These are phyloP conservation scores for Aspergillus luchuensis DNA, from an alignment of 2,329 filamentous ascomycete genomes.

Conservation along the genomic window DNA sequence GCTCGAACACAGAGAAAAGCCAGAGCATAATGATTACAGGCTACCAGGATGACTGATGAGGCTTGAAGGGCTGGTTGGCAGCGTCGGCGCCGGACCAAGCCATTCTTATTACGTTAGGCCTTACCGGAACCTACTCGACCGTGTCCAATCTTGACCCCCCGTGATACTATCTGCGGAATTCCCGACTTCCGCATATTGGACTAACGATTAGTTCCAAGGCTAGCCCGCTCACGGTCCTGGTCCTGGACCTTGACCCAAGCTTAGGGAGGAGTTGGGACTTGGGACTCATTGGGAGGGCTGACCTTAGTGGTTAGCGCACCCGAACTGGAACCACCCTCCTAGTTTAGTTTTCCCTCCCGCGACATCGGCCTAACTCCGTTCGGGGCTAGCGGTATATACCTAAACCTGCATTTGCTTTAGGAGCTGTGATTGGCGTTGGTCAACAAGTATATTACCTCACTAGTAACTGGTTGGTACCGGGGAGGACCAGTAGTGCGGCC, in stretches of 20 bases:
- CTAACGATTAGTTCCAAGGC: slow-evolving; percentile 11
- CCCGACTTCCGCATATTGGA: slow-evolving; percentile 22
- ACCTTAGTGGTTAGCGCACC: slow-evolving; percentile 13
- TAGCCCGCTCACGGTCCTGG: slow-evolving; percentile 6
- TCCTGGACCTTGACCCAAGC: background rate
- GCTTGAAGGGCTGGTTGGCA: background rate
- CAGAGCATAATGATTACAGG: background rate
- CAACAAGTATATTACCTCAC: background rate
- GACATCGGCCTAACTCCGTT: slow-evolving; percentile 16
- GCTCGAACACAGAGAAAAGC: slow-evolving; percentile 24
- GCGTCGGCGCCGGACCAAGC: slow-evolving; percentile 14
- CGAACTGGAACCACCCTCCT: background rate
- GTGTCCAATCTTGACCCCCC: slow-evolving; percentile 15
- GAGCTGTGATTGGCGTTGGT: slow-evolving; percentile 6
- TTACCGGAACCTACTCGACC: background rate
- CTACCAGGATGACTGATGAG: background rate
- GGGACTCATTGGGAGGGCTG: background rate
- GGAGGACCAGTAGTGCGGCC: background rate
- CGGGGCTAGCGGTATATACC: slow-evolving; percentile 16
- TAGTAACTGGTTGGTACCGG: slow-evolving; percentile 3
- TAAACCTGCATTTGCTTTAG: slow-evolving; percentile 22
- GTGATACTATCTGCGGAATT: slow-evolving; percentile 24
- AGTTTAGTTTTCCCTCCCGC: background rate
- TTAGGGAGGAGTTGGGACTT: background rate
- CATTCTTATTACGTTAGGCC: slow-evolving; percentile 21